Evolutionary conservation across 495 filamentous ascomycete species (phyloP).

Genomic region (Hypoxylon crocopeplum): DNA sequence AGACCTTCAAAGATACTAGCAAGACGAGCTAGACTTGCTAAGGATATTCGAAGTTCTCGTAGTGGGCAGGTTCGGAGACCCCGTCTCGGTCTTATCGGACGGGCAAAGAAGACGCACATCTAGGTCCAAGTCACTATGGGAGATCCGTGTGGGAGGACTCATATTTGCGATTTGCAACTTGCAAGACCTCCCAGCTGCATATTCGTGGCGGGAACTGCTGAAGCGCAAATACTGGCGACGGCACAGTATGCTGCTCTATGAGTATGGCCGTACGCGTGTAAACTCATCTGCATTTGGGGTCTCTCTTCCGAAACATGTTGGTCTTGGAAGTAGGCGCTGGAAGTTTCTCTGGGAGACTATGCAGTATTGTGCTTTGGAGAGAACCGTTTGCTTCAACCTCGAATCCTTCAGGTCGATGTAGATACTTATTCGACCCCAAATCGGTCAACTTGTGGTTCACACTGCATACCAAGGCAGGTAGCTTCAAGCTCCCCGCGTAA

Average conservation of each 20-base stretch:
- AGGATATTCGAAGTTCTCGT: slow-evolving; percentile 3
- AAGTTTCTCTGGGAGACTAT: slow-evolving; percentile 10
- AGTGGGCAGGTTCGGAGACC: slow-evolving; percentile 9
- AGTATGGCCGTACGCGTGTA: slow-evolving; percentile 9
- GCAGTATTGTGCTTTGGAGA: slow-evolving; percentile 1
- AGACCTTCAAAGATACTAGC: neutral
- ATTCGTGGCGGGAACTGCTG: slow-evolving; percentile 10
- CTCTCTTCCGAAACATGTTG: slow-evolving; percentile 26
- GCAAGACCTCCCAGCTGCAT: slow-evolving; percentile 10
- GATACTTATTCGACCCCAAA: neutral
- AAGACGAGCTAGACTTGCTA: neutral
- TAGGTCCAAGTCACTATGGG: neutral
- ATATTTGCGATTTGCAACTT: slow-evolving; percentile 21
- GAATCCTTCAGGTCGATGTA: neutral
- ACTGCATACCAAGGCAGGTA: too few species aligned
- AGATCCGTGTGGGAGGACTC: slow-evolving; percentile 7
- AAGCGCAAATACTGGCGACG: neutral
- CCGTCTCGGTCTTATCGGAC: slow-evolving; percentile 18
- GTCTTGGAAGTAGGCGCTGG: slow-evolving; percentile 1
- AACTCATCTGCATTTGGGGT: slow-evolving; percentile 10
- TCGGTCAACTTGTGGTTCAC: neutral
- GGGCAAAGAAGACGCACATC: slow-evolving; percentile 20
- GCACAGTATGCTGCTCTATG: slow-evolving; percentile 4
- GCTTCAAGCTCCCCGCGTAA: slow-evolving; percentile 6
- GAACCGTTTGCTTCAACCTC: slow-evolving; percentile 12